Percentiles rank a stretch among this genome's conserved stretches.
phyloP scores from a whole-genome alignment of 163 green algal species.

The Volvox carteri region DNA sequence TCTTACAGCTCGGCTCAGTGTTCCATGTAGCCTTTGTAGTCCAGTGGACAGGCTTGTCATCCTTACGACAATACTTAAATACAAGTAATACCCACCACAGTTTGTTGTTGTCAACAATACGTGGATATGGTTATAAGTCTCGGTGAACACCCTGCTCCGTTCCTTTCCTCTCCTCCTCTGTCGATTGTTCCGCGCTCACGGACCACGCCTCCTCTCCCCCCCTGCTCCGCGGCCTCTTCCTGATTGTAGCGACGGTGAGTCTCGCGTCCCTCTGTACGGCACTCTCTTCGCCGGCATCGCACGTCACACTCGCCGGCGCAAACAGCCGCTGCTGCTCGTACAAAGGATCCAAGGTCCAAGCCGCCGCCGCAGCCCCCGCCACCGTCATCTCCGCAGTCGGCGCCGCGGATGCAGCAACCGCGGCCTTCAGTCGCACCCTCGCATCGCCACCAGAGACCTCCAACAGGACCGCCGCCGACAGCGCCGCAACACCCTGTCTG shows the following conservation, averaged over 20 bases:
- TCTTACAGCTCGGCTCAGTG: background rate
- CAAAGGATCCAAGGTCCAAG: background rate
- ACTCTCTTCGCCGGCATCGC: background rate
- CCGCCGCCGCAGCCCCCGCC: background rate
- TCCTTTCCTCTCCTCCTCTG: background rate
- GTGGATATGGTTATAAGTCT: background rate
- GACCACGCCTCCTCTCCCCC: no score
- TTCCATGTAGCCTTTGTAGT: background rate
- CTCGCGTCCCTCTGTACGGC: slow-evolving; percentile 17
- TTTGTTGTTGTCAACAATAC: background rate
- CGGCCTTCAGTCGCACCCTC: slow-evolving; percentile 7
- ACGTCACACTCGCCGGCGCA: background rate
- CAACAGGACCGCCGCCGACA: background rate
- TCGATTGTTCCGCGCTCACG: background rate
- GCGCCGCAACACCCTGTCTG: no score
- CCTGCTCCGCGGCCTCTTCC: background rate
- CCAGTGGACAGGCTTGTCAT: background rate
- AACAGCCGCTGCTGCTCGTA: background rate
- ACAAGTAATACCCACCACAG: background rate
- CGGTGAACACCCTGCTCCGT: background rate
- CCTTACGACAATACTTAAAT: no score
- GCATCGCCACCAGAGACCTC: background rate
- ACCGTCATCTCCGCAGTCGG: no score
- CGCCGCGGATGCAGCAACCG: background rate
- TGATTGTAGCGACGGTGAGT: background rate